Base-by-base conservation (phyloP, 2,329 filamentous ascomycete genomes). In the Paecilomyces fulvus region DNA sequence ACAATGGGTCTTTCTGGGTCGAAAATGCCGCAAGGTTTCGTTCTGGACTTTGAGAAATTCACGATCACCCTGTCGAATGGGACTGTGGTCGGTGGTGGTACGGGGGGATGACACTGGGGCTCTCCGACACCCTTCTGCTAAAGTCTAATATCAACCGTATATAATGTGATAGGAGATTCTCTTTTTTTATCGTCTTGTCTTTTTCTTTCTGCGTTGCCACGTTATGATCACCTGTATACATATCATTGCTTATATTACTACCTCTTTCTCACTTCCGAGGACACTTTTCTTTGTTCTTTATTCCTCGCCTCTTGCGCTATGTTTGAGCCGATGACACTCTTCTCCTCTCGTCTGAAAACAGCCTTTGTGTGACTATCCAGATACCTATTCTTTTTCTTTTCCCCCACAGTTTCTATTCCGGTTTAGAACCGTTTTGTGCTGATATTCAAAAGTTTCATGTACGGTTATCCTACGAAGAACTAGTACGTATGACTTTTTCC, bases 41-140 rank as follows among this genome's bases (percentile, higher is more conserved):
- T 60, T 8, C 55, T 74, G 52, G 61, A 73, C 54, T 76, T 75
- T 61, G 62, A 65, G 43, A 65, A 65, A 5, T 70, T 70, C 56
- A 66, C 63, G 8, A 75, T 76, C 52, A 69, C 62, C 3, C 58
- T 63, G 53, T 58, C 60, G 7, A 65, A 71, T 55, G 67, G 67
- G 11, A 67, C 64, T 30, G 63, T 65, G 10, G 60, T 71, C 7
- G 69, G 69, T 30, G 64, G 63, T 37, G 28, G 51, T 12, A 37
- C 20, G 14, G 51, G 49, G 49, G 28, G 21, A 9, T 43, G n/a
- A 43, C 37, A 17, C 37, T n/a, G 37, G 37, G 37, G 37, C 14
- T n/a, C n/a, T n/a, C n/a, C n/a, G n/a, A n/a, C n/a, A n/a, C n/a
- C n/a, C n/a, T n/a, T n/a, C n/a, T n/a, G n/a, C n/a, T n/a, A n/a